Conservation (phyloP, 352 stramenopile species). For the Phytophthora cactorum region DNA sequence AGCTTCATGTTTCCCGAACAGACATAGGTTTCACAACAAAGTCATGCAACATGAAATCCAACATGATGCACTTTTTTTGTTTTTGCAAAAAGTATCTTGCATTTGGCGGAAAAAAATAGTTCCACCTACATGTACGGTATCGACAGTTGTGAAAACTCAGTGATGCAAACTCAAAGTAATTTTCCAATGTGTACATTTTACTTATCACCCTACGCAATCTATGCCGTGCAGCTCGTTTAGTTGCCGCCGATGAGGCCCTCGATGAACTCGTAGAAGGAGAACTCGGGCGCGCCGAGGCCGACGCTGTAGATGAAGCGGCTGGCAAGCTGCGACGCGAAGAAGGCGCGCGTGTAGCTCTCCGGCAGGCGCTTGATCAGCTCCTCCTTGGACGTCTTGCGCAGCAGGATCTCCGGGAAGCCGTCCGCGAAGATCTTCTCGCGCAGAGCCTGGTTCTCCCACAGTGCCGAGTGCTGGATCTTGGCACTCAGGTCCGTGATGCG, state of each 20-base stretch:
- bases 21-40: too few relatives aligned
- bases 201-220: slow-evolving; percentile 29
- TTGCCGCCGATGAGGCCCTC: slow-evolving; percentile 55
- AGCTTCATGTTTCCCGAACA: too few relatives aligned
- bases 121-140: too few relatives aligned
- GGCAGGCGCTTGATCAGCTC: slow-evolving; percentile 75
- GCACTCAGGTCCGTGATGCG: slow-evolving; percentile 83
- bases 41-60: too few relatives aligned
- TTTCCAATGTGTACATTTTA: slow-evolving; percentile 30
- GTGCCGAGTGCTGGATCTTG: slow-evolving; percentile 79
- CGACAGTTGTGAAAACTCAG: too few relatives aligned
- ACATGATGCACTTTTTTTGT: too few relatives aligned
- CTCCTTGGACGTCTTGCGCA: slow-evolving; percentile 60
- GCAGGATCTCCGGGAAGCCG: slow-evolving; percentile 76
- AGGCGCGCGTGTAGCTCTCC: slow-evolving; percentile 78
- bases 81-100: too few relatives aligned
- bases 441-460: slow-evolving; percentile 74
- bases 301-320: slow-evolving; percentile 85
- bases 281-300: slow-evolving; percentile 74
- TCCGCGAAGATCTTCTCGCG: slow-evolving; percentile 78
- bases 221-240: slow-evolving; percentile 21
- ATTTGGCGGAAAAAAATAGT: too few relatives aligned
- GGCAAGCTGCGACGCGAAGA: slow-evolving; percentile 85
- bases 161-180: not conserved
- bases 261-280: slow-evolving; percentile 90